Percentiles rank a stretch among this genome's conserved stretches.
Evolutionary conservation across 1,284 basidiomycete species (phyloP).

Genomic region (Fomitopsis betulina): DNA sequence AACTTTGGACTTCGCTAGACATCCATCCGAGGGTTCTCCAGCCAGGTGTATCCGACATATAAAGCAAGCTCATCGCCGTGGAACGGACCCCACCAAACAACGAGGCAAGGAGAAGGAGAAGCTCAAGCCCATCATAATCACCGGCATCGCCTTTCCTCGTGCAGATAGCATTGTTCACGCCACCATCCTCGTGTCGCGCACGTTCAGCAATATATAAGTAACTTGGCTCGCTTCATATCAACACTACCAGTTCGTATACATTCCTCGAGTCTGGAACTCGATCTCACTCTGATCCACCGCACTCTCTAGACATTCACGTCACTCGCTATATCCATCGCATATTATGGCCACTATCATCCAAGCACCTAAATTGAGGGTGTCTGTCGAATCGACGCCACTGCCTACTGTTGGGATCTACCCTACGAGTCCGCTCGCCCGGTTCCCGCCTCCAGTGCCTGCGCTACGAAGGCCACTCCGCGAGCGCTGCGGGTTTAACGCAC

Average conservation of each 20-base stretch:
- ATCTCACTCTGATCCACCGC: not conserved
- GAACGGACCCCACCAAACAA: not conserved
- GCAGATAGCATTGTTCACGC: constrained; percentile 3
- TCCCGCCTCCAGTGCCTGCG: constrained; percentile 20
- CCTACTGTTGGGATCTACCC: constrained; percentile 7
- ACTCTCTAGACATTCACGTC: not conserved
- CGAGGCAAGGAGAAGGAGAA: not conserved
- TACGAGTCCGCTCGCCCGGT: constrained; percentile 19
- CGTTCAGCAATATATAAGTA: constrained; percentile 1
- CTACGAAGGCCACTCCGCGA: constrained; percentile 17
- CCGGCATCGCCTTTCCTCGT: constrained; percentile 3
- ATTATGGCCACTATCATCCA: constrained; percentile 8
- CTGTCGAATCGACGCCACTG: not conserved
- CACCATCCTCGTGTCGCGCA: constrained; percentile 3
- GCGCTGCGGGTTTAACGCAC: constrained; percentile 17
- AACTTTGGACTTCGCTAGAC: not conserved
- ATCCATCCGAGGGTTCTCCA: not conserved
- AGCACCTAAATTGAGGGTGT: not conserved
- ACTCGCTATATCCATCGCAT: not conserved
- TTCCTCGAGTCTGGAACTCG: constrained; percentile 15
- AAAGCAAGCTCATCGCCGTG: not conserved
- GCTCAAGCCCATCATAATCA: not conserved
- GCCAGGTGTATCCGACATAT: not conserved
- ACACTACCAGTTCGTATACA: not conserved
- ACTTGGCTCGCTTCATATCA: not conserved